Evolutionary conservation across 1,284 basidiomycete genomes (phyloP).

Genomic region (Pseudozyma sp.): DNA sequence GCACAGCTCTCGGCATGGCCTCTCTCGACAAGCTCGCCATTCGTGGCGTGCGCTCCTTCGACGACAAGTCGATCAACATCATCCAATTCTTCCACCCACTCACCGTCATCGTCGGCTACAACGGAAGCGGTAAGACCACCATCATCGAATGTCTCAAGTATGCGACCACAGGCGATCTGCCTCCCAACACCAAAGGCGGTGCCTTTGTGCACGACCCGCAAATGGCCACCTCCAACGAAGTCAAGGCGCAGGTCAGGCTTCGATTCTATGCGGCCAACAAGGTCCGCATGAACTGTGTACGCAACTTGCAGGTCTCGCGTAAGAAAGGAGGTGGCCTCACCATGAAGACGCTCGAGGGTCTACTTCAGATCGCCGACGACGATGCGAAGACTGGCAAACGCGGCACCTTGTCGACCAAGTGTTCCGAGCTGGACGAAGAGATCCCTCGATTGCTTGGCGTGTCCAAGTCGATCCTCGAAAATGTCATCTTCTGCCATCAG

Average conservation of each 20-base stretch:
- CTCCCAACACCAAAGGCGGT: constrained; percentile 95
- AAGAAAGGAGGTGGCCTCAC: constrained; percentile 79
- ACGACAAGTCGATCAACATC: constrained; percentile 89
- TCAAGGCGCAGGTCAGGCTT: constrained; percentile 96
- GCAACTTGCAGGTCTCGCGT: constrained; percentile 90
- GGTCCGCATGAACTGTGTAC: constrained; percentile 83
- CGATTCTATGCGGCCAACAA: constrained; percentile 88
- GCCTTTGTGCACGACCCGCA: constrained; percentile 96
- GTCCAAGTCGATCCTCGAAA: constrained; percentile 94
- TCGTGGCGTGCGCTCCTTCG: constrained; percentile 70
- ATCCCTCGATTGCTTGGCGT: constrained; percentile 87
- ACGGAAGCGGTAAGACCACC: constrained; percentile 98
- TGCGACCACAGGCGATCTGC: constrained; percentile 96
- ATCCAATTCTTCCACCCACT: constrained; percentile 98
- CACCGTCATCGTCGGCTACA: constrained; percentile 98
- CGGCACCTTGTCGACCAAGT: constrained; percentile 62
- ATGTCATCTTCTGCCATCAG: constrained; percentile 99
- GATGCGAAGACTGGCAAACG: constrained; percentile 73
- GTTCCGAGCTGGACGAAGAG: constrained; percentile 87
- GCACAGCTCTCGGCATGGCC: constrained; percentile 38
- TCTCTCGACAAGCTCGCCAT: constrained; percentile 68
- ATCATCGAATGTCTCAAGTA: constrained; percentile 99
- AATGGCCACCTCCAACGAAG: constrained; percentile 98
- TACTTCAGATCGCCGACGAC: constrained; percentile 80
- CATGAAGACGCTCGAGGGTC: constrained; percentile 97